Evolutionary conservation across 1,139 yeast genomes (phyloP), one percentile per base, ranked within the genome.

Genomic region (Kurtzmaniella quercitrusa): DNA sequence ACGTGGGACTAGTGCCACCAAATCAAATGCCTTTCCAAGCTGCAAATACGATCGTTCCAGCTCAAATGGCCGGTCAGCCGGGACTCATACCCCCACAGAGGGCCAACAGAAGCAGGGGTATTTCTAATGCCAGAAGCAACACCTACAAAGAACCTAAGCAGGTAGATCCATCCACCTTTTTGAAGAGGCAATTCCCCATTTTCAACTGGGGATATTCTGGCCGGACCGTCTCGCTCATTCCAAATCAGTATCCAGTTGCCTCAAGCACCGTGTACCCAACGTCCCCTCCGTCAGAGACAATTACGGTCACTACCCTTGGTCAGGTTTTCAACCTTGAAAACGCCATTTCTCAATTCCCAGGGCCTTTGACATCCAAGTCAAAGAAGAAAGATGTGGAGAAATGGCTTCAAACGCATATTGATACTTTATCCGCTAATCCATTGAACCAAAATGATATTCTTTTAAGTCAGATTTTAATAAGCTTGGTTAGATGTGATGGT

Each of bases 181-280:
- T 57, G 25, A 72, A 70, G 42, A 70, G 87, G 46, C 96, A 88
- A 58, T 86, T 85, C 60, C 96, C 96, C 0, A 61, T 90, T 31
- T 85, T 89, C 58, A 70, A 77, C 45, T 90, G 95, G 87, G 77
- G 87, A 40, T 65, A 69, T 34, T 60, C 72, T 5, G 62, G 58
- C 36, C 60, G 58, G 25, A 63, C 62, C 10, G 66, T 60, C 1
- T 50, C 52, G 10, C 54, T 72, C 40, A 52, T 66, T n/a, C 73
- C 75, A 3, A 27, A 27, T n/a, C 31, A 27, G 31, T 27, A 27
- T n/a, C 14, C 31, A 7, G 31, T 27, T 5, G 31, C 31, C 31
- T 11, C 31, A 10, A 27, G 10, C 31, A 10, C 31, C 5, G 10
- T 27, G 31, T 27, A 27, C 14, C 5, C 10, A n/a, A n/a, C 14